These are phyloP conservation scores for Spathaspora passalidarum DNA, from an alignment of 805 yeast species.

Conservation along the genomic window DNA sequence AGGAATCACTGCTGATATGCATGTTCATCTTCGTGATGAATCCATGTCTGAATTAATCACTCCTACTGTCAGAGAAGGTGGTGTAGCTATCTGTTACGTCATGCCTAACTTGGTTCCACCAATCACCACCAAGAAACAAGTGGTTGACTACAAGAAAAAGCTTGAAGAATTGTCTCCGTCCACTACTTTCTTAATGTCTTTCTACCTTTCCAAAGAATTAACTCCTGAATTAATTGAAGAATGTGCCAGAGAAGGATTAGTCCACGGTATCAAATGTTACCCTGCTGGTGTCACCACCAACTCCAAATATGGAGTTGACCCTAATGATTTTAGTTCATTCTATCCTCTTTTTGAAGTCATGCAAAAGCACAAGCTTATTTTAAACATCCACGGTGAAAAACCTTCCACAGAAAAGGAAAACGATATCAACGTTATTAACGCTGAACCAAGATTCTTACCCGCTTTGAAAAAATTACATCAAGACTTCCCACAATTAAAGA, in stretches of 20 bases:
- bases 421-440: slow-evolving; percentile 87
- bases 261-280: slow-evolving; percentile 91
- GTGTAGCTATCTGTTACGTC: slow-evolving; percentile 84
- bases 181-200: slow-evolving; percentile 88
- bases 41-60: slow-evolving; percentile 87
- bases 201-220: slow-evolving; percentile 72
- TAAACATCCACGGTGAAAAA: slow-evolving; percentile 94
- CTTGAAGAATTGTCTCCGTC: slow-evolving; percentile 68
- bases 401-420: slow-evolving; percentile 55
- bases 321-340: slow-evolving; percentile 83
- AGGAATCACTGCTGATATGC: slow-evolving; percentile 86
- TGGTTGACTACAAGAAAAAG: slow-evolving; percentile 60
- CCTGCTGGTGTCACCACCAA: slow-evolving; percentile 99
- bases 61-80: slow-evolving; percentile 89
- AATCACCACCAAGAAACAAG: slow-evolving; percentile 71
- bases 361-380: slow-evolving; percentile 72
- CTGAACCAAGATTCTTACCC: slow-evolving; percentile 90
- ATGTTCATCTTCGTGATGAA: slow-evolving; percentile 94
- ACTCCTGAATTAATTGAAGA: slow-evolving; percentile 82
- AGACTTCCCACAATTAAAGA: slow-evolving; percentile 83
- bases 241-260: slow-evolving; percentile 67
- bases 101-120: slow-evolving; percentile 99
- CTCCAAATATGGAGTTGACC: slow-evolving; percentile 87
- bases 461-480: slow-evolving; percentile 73
- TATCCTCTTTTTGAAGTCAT: slow-evolving; percentile 88